These are phyloP conservation scores for Hawksworthiomyces lignivorus DNA, from an alignment of 2,329 filamentous ascomycete genomes.

Conservation along the genomic window DNA sequence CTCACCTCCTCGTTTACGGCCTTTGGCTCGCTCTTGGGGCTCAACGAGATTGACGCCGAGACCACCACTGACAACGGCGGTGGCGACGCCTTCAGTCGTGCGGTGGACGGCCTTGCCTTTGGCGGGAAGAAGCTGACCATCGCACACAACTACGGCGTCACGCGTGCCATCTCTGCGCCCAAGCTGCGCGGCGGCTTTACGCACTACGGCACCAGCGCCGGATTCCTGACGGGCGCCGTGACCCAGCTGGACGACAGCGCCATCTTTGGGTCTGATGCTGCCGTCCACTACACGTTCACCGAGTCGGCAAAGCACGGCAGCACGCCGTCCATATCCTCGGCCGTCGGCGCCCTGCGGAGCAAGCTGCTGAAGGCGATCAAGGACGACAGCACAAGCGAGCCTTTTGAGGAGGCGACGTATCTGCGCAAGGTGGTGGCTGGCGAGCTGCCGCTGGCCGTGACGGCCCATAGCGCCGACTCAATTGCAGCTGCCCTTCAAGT, in stretches of 20 bases:
- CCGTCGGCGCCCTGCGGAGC: slow-evolving; percentile 41
- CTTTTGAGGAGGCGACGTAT: slow-evolving; percentile 41
- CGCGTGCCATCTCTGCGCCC: slow-evolving; percentile 50
- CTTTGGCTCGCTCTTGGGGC: slow-evolving; percentile 52
- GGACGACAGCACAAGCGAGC: slow-evolving; percentile 20
- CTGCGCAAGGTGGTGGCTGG: slow-evolving; percentile 48
- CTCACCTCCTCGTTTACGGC: slow-evolving; percentile 53
- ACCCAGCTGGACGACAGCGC: slow-evolving; percentile 39
- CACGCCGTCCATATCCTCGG: slow-evolving; percentile 45
- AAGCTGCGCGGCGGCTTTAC: slow-evolving; percentile 32
- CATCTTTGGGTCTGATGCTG: slow-evolving; percentile 46
- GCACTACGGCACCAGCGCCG: slow-evolving; percentile 50
- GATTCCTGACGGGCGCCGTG: slow-evolving; percentile 44
- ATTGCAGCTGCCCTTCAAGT: slow-evolving; percentile 53
- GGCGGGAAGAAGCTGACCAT: slow-evolving; percentile 48
- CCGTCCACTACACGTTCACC: slow-evolving; percentile 49
- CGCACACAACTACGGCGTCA: slow-evolving; percentile 49
- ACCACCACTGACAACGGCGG: slow-evolving; percentile 45
- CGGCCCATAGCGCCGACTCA: slow-evolving; percentile 54
- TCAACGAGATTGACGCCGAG: slow-evolving; percentile 57
- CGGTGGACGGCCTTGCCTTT: slow-evolving; percentile 47
- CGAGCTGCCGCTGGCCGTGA: slow-evolving; percentile 47
- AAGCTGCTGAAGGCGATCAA: slow-evolving; percentile 47
- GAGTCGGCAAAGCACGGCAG: slow-evolving; percentile 34
- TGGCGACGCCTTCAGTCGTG: slow-evolving; percentile 45